Evolutionary conservation across 352 stramenopile genomes (phyloP).

Genomic region (Globisporangium ultimum): DNA sequence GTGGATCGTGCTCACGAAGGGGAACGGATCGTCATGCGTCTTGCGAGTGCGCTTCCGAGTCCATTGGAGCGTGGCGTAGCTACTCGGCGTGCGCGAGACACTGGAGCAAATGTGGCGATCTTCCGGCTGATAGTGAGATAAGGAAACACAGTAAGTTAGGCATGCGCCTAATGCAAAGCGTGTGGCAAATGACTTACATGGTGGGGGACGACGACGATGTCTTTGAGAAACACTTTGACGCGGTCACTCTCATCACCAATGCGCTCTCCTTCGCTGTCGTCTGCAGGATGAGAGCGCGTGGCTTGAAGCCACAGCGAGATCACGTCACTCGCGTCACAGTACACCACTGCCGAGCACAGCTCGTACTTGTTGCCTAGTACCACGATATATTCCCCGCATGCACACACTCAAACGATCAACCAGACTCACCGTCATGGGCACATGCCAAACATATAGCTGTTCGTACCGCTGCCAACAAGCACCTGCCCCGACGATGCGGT

Average conservation of each 20-base stretch:
- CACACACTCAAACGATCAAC: no score
- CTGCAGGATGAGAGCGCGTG: neutral
- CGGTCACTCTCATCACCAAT: neutral
- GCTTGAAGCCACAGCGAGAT: conserved; percentile 12
- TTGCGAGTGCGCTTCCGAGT: neutral
- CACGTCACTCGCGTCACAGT: conserved; percentile 17
- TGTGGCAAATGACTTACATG: neutral
- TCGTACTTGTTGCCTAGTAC: conserved; percentile 4
- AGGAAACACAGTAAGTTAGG: neutral
- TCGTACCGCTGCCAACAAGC: conserved; percentile 3
- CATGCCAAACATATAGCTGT: neutral
- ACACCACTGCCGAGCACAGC: conserved; percentile 19
- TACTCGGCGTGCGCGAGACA: neutral
- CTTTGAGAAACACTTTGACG: neutral
- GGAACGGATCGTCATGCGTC: neutral
- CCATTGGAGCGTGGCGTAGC: neutral
- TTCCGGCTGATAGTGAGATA: neutral
- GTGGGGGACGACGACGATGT: conserved; percentile 3
- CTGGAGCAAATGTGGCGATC: conserved; percentile 4
- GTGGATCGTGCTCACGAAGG: neutral
- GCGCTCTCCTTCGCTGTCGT: neutral
- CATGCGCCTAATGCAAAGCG: neutral
- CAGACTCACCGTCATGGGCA: no score
- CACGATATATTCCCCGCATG: no score
- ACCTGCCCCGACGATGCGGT: conserved; percentile 7